Evolutionary conservation across 192 early-diverging fungal species (phyloP), one percentile per base, ranked within the genome.

Genomic region (Gigaspora rosea): DNA sequence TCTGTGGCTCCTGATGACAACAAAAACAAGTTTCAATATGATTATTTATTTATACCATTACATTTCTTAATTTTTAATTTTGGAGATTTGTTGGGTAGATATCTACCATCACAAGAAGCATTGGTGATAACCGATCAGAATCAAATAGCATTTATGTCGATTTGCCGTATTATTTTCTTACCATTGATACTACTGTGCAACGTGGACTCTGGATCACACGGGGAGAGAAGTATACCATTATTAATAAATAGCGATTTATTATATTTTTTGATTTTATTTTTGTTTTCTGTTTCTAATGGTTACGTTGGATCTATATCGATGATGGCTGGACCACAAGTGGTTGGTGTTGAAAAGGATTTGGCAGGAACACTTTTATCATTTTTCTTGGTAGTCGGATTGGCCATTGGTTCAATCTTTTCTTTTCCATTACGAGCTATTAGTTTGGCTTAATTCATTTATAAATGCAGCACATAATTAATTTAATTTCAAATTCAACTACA

Each of bases 61-160:
- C 92, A 93, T 63, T 95, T 94, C 73, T 81, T 95, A 69, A 65
- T 87, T 12, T 94, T 85, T 73, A 93, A 92, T 79, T 16, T 90
- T 46, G 92, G 91, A 61, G 94, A 95, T 74, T 93, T 90, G 87
- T 22, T 89, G 8, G 93, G 93, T 47, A 84, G 89, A 32, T 73
- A 79, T 22, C 78, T 89, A 27, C 85, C 85, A 18, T 76, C 88
- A 22, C 52, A 86, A 15, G 80, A 85, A 36, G 86, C 76, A 16
- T 83, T 90, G 46, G 78, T 79, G 2, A 88, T 87, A 35, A 84
- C 85, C 65, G 83, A 86, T 61, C 77, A 79, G 3, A 79, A 80
- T 67, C 64, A 82, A 62, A 49, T 91, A 63, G 51, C 88, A 56
- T 54, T 79, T 76, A 72, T 86, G 2, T 87, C 90, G 0, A 73